phyloP scores from a whole-genome alignment of 2,329 filamentous ascomycete species.

The Talaromyces sp. region DNA sequence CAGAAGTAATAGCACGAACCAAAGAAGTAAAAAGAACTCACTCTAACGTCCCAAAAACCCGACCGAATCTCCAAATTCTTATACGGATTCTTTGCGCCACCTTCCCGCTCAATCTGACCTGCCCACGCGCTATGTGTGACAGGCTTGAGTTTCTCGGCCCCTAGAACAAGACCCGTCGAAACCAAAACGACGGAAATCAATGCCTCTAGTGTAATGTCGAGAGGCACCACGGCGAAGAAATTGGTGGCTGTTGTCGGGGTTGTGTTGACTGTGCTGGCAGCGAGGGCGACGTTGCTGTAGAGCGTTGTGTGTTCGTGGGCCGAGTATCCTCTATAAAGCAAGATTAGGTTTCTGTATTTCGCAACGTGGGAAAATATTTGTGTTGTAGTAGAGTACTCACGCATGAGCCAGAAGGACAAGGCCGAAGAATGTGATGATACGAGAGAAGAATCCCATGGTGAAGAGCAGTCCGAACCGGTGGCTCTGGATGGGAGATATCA shows the following conservation, averaged over 20 bases:
- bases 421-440: conserved; percentile 66
- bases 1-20: background rate
- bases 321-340: conserved; percentile 75
- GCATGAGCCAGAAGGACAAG: conserved; percentile 77
- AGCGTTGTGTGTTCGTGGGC: conserved; percentile 85
- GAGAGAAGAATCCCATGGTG: conserved; percentile 66
- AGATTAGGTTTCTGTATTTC: background rate
- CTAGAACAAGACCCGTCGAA: conserved; percentile 74
- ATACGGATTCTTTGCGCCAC: conserved; percentile 72
- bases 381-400: conserved; percentile 52
- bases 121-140: conserved; percentile 80
- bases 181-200: conserved; percentile 73
- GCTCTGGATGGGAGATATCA: background rate
- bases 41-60: conserved; percentile 83
- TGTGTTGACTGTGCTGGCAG: conserved; percentile 32
- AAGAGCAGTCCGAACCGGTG: background rate
- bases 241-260: conserved; percentile 45
- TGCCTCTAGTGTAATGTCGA: conserved; percentile 85
- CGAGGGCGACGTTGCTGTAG: conserved; percentile 51
- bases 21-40: conserved; percentile 33
- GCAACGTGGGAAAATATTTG: background rate
- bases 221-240: conserved; percentile 33
- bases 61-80: conserved; percentile 69
- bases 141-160: conserved; percentile 72
- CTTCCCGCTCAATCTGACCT: conserved; percentile 64